Conservation (phyloP, 305 asterid genomes). For the Nicotiana rustica region DNA sequence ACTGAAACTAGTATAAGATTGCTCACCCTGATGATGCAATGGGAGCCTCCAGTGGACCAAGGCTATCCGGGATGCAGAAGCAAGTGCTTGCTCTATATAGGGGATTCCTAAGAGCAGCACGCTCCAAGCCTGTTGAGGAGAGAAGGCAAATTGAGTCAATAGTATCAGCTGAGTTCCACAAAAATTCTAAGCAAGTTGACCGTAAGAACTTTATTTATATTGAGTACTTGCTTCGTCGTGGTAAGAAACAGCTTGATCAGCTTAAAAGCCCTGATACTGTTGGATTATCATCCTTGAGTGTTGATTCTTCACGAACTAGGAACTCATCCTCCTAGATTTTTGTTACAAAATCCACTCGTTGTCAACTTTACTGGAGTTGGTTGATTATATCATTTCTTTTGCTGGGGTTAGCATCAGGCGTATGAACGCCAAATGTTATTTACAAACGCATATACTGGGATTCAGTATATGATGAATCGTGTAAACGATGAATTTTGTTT, state of each 20-base stretch:
- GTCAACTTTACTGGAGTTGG: not conserved
- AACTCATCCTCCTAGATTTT: conserved; percentile 26
- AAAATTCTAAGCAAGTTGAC: conserved; percentile 69
- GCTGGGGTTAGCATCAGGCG: not conserved
- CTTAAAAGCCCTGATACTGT: conserved; percentile 74
- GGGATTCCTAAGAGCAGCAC: conserved; percentile 85
- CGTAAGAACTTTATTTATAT: conserved; percentile 83
- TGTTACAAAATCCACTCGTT: not conserved
- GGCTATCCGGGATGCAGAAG: conserved; percentile 91
- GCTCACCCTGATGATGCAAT: conserved; percentile 37
- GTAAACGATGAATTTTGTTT: not conserved
- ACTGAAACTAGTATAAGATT: not conserved
- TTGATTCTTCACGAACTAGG: conserved; percentile 45
- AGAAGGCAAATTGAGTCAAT: conserved; percentile 67
- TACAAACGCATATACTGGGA: not conserved
- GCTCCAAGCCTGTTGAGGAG: conserved; percentile 72
- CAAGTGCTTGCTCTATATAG: conserved; percentile 85
- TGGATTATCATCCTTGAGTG: conserved; percentile 65
- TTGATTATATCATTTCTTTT: not conserved
- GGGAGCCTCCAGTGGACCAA: conserved; percentile 67
- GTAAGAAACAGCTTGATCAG: conserved; percentile 87
- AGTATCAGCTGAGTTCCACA: conserved; percentile 79
- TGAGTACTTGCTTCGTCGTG: conserved; percentile 81
- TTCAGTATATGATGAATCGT: not conserved
- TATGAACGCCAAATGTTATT: not conserved